Base-by-base conservation (phyloP, 768 basidiomycete genomes). In the Mycena olivaceomarginata region DNA sequence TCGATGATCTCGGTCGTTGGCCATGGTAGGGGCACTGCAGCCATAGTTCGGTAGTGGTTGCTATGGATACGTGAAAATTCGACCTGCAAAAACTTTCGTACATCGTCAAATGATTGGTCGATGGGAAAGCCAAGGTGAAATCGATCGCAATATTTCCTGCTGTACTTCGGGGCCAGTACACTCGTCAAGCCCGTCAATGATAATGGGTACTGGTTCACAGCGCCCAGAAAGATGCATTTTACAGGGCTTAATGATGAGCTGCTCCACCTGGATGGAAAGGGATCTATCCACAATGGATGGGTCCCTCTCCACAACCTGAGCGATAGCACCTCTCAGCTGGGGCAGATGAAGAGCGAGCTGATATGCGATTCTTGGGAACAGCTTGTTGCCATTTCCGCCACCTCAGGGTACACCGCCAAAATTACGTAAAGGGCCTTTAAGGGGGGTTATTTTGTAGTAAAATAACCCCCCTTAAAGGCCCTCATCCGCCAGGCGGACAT, bases 71-170 rank as follows among this genome's bases (percentile, higher is more conserved):
- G 63, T 41, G 63, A 64, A 64, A 64, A 64, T 64, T 64, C 63
- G 63, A 64, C 63, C 63, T 64, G 63, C 31, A 64, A 64, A 64
- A 64, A 64, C 43, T 64, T 64, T 64, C 63, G 63, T 45, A 64
- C 63, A 20, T 64, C 63, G 39, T 64, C 63, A 40, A 64, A 64
- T 39, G 63, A 64, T 64, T 64, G 63, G 41, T 64, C 16, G 63
- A 64, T 64, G 41, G 63, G 63, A 64, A 64, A 64, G 63, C 41
- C 63, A 64, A 64, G 6, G 63, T 64, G 63, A 64, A 64, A 64
- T 64, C 2, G 63, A 64, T 64, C 41, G 63, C 63, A 64, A 64
- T 64, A 64, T 64, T 64, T 64, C 63, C 63, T 64, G 63, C 63
- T 64, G 63, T 64, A 64, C 20, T 39, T 64, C 40, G 40, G 10